These are phyloP conservation scores for Cajanus cajan DNA, from an alignment of 306 rosid genomes.

Conservation along the genomic window DNA sequence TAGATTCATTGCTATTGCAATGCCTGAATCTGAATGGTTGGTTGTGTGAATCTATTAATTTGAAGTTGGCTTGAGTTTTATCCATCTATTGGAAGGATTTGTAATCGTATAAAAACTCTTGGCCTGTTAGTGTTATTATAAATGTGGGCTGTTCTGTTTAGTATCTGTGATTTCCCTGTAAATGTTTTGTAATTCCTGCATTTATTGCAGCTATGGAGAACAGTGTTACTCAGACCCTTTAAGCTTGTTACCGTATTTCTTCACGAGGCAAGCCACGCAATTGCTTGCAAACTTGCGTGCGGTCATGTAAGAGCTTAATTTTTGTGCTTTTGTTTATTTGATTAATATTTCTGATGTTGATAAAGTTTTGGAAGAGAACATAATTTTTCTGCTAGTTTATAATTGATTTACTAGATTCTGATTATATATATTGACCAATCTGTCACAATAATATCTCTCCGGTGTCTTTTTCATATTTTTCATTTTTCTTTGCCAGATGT, in stretches of 20 bases:
- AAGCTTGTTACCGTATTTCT: conserved; percentile 71
- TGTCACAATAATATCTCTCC: neutral
- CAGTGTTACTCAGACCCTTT: conserved; percentile 61
- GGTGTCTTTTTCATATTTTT: neutral
- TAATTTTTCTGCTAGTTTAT: neutral
- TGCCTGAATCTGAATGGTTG: neutral
- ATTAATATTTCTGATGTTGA: neutral
- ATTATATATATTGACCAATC: neutral
- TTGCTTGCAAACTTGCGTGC: conserved; percentile 63
- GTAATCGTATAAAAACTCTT: neutral
- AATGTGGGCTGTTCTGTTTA: too few relatives aligned
- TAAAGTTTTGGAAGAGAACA: neutral
- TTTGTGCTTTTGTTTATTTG: neutral
- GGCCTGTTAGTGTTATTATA: neutral
- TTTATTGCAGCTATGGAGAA: conserved; percentile 66
- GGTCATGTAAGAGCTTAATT: conserved; percentile 45
- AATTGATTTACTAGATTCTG: neutral
- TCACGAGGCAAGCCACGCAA: conserved; percentile 73
- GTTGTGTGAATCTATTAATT: neutral
- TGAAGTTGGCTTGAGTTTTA: neutral
- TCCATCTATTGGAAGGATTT: neutral
- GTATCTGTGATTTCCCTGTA: neutral
- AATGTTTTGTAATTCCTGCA: neutral
- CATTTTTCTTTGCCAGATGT: neutral
- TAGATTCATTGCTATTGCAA: neutral